A percentile compares a stretch with the other conserved stretches of the same genome.
Conservation (phyloP, 2,329 filamentous ascomycete species). For the Tolypocladium capitatum region DNA sequence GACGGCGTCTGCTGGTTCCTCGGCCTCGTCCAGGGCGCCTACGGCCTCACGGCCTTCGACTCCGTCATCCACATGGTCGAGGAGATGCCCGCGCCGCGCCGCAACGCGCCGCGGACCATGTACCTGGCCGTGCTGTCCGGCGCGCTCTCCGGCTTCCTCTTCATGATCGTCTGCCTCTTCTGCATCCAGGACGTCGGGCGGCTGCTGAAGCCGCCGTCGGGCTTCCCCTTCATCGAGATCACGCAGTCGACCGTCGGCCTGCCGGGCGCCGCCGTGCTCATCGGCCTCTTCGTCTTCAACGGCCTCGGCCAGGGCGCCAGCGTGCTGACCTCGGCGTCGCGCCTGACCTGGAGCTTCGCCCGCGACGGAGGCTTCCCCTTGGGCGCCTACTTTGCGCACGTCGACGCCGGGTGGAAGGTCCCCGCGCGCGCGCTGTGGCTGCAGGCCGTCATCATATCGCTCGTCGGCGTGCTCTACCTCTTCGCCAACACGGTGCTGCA, state of each 20-base stretch:
- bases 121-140: slow-evolving; percentile 37
- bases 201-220: slow-evolving; percentile 24
- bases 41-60: slow-evolving; percentile 42
- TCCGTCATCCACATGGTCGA: slow-evolving; percentile 46
- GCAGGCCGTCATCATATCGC: slow-evolving; percentile 28
- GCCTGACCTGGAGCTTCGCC: slow-evolving; percentile 41
- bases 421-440: slow-evolving; percentile 38
- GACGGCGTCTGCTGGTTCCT: slow-evolving; percentile 45
- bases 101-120: slow-evolving; percentile 36
- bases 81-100: slow-evolving; percentile 38
- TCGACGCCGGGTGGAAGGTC: slow-evolving; percentile 35
- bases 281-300: slow-evolving; percentile 42
- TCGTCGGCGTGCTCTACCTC: slow-evolving; percentile 41
- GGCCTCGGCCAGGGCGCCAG: slow-evolving; percentile 39
- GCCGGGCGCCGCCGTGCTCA: slow-evolving; percentile 27
- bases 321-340: slow-evolving; percentile 35
- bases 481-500: slow-evolving; percentile 39
- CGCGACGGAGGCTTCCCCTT: slow-evolving; percentile 36
- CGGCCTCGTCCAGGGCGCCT: slow-evolving; percentile 42
- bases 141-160: slow-evolving; percentile 34
- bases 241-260: slow-evolving; percentile 21
- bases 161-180: slow-evolving; percentile 38
- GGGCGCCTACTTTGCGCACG: slow-evolving; percentile 27
- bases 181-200: slow-evolving; percentile 31
- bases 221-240: slow-evolving; percentile 36